Evolutionary conservation across 257 asterid genomes (phyloP).

Genomic region (Lantana camara): DNA sequence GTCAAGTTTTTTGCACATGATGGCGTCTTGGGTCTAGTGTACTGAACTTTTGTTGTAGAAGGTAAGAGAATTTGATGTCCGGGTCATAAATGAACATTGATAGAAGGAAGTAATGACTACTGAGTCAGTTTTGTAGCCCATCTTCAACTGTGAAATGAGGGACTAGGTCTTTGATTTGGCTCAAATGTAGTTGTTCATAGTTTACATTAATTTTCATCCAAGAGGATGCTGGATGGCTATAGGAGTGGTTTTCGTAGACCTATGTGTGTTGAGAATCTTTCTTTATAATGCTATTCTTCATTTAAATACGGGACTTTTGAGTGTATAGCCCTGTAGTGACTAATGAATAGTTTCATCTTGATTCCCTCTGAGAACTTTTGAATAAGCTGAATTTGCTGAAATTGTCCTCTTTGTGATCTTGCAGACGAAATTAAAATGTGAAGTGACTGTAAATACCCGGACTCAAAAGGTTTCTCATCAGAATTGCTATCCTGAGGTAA

Average conservation of each 20-base stretch:
- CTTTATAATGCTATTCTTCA: too few species aligned
- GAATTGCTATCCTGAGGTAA: conserved; percentile 65
- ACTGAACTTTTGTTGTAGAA: not conserved
- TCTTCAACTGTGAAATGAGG: too few species aligned
- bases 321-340: not conserved
- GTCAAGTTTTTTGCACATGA: not conserved
- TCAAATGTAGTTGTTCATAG: not conserved
- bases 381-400: too few species aligned
- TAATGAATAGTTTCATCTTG: conserved; percentile 1
- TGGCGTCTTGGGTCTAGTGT: not conserved
- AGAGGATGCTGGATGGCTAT: too few species aligned
- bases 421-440: conserved; percentile 50
- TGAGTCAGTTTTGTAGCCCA: not conserved
- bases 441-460: conserved; percentile 42
- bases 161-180: not conserved
- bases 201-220: too few species aligned
- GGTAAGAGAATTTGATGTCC: not conserved
- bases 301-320: not conserved
- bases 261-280: too few species aligned
- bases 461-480: conserved; percentile 40
- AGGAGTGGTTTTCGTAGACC: too few species aligned
- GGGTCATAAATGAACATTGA: not conserved
- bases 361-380: too few species aligned
- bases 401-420: conserved; percentile 28
- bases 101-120: not conserved